Evolutionary conservation across 2,329 filamentous ascomycete species (phyloP).

Genomic region (Trichoderma harzianum): DNA sequence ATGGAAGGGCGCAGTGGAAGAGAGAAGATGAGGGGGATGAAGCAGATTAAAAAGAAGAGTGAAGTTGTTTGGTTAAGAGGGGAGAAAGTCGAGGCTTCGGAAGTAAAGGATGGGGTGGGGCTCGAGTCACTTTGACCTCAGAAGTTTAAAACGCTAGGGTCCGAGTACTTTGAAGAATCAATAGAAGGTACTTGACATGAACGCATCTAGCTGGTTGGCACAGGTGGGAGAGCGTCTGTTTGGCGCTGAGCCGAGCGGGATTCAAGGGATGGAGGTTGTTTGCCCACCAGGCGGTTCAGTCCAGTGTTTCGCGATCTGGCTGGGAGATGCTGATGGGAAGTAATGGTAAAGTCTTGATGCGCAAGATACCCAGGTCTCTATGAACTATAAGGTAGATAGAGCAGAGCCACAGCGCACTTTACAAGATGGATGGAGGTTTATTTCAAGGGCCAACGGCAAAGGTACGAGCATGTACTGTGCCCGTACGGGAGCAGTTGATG

Average conservation of each 20-base stretch:
- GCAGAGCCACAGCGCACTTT: not conserved
- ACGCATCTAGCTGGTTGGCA: not conserved
- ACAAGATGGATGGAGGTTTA: not conserved
- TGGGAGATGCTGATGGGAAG: not conserved
- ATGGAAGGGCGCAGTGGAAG: not conserved
- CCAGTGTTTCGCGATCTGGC: not conserved
- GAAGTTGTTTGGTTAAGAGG: slow-evolving; percentile 6
- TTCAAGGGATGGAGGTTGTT: not conserved
- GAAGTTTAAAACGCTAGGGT: not conserved
- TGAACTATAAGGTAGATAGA: not conserved
- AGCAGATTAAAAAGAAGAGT: not conserved
- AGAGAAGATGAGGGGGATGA: not conserved
- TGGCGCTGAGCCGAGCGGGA: not conserved
- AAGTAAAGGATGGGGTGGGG: slow-evolving; percentile 19
- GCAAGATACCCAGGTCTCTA: not conserved
- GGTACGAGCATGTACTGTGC: not conserved
- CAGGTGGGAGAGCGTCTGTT: not conserved
- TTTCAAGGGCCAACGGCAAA: not conserved
- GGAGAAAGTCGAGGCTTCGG: slow-evolving; percentile 16
- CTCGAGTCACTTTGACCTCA: slow-evolving; percentile 7
- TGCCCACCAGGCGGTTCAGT: not conserved
- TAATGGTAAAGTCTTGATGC: not conserved
- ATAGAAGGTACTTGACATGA: not conserved
- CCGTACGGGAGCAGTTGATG: not conserved
- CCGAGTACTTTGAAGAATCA: not conserved